Evolutionary conservation across 768 basidiomycete genomes (phyloP).

Genomic region (Collybia sp.): DNA sequence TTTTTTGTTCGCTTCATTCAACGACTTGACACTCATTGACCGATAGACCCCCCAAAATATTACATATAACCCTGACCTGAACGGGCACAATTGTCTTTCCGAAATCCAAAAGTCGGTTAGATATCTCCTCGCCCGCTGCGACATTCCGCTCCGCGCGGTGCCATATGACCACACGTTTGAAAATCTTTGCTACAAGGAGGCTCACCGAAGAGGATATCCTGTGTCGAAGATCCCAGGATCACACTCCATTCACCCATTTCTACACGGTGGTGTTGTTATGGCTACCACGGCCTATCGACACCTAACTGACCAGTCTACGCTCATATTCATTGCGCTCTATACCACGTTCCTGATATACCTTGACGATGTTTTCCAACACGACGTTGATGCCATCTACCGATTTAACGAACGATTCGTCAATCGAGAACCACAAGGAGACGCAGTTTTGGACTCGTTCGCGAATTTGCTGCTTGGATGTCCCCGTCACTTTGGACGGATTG

Average conservation of each 20-base stretch:
- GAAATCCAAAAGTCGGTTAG: not conserved
- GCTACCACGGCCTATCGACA: constrained; percentile 14
- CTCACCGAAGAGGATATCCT: constrained; percentile 16
- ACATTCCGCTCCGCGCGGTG: not conserved
- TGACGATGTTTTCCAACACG: constrained; percentile 24
- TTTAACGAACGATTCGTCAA: constrained; percentile 24
- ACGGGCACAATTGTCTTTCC: no score
- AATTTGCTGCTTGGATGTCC: constrained; percentile 18
- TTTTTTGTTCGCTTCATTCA: no score
- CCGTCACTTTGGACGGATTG: constrained; percentile 18
- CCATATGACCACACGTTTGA: constrained; percentile 4
- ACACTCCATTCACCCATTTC: constrained; percentile 13
- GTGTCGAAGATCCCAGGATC: constrained; percentile 8
- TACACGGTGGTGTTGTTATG: constrained; percentile 17
- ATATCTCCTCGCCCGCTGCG: not conserved
- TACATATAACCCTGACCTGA: no score
- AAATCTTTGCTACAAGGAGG: constrained; percentile 14
- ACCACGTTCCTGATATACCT: constrained; percentile 25
- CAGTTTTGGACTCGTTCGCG: constrained; percentile 21
- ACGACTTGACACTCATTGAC: no score
- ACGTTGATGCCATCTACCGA: constrained; percentile 14
- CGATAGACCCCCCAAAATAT: no score
- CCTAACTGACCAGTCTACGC: constrained; percentile 15
- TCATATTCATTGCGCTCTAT: constrained; percentile 26
- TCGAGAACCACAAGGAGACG: constrained; percentile 15